phyloP scores from a whole-genome alignment of 345 rosid genomes.

The Rhodomyrtus tomentosa region DNA sequence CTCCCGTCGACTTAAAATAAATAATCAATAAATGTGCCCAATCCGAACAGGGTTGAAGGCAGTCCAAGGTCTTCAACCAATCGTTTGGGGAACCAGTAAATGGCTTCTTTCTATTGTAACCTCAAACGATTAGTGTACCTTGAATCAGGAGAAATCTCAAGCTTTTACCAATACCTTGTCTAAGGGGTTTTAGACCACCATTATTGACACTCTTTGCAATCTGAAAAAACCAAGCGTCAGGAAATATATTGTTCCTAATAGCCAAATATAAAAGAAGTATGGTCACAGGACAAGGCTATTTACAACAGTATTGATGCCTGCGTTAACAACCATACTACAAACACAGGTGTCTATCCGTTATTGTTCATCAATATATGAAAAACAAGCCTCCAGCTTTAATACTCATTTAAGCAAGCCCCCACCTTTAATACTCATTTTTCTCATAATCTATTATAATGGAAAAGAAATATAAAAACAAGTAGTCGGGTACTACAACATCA shows the following conservation, averaged over 20 bases:
- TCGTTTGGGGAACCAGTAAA: not conserved
- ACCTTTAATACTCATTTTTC: not conserved
- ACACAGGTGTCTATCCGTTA: not conserved
- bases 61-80: not conserved
- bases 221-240: not conserved
- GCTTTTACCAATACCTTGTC: not conserved
- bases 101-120: not conserved
- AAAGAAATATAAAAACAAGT: not conserved
- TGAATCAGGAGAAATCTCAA: not conserved
- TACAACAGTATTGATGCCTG: not conserved
- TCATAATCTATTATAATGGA: not conserved
- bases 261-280: not conserved
- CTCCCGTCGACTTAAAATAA: not conserved
- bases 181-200: not conserved
- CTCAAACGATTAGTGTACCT: not conserved
- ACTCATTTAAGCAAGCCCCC: not conserved
- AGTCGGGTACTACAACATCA: not conserved
- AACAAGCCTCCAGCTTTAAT: not conserved
- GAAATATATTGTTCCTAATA: not conserved
- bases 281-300: not conserved
- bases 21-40: not conserved
- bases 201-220: not conserved
- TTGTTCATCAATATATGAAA: not conserved
- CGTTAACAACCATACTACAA: not conserved
- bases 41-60: not conserved